These are phyloP conservation scores for Carex kokanica DNA, from an alignment of 176 grass and related monocot species.

Conservation along the genomic window DNA sequence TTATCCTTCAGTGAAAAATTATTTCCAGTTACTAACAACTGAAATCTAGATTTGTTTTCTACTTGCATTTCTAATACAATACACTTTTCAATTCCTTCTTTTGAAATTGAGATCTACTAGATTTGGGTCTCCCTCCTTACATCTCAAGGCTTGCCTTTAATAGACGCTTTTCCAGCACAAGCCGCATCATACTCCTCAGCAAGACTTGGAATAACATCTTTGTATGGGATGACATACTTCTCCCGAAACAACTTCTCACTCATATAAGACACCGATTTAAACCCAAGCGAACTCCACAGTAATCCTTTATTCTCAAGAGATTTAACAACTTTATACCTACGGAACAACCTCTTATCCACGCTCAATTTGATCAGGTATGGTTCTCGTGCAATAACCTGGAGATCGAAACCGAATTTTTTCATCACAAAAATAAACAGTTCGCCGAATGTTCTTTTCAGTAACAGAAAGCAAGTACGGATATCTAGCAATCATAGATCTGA, in stretches of 20 bases:
- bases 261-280: slow-evolving; percentile 20
- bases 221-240: slow-evolving; percentile 43
- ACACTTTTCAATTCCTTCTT: not conserved
- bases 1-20: not conserved
- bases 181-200: slow-evolving; percentile 24
- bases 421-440: slow-evolving; percentile 39
- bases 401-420: slow-evolving; percentile 31
- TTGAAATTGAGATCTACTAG: not conserved
- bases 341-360: slow-evolving; percentile 44
- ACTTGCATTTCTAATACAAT: not conserved
- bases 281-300: slow-evolving; percentile 24
- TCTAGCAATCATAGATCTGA: slow-evolving; percentile 36
- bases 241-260: slow-evolving; percentile 43
- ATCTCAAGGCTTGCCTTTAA: not conserved
- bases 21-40: not conserved
- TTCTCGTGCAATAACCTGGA: slow-evolving; percentile 34
- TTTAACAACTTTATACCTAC: slow-evolving; percentile 40
- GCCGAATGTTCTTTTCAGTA: slow-evolving; percentile 37
- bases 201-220: slow-evolving; percentile 35
- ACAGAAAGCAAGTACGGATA: slow-evolving; percentile 26
- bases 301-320: slow-evolving; percentile 44
- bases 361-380: slow-evolving; percentile 47
- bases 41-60: not conserved
- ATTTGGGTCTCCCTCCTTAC: not conserved
- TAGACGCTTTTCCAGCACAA: no score